Base-by-base conservation (phyloP, 2,329 filamentous ascomycete genomes). In the Davidsoniella neocaledoniae region DNA sequence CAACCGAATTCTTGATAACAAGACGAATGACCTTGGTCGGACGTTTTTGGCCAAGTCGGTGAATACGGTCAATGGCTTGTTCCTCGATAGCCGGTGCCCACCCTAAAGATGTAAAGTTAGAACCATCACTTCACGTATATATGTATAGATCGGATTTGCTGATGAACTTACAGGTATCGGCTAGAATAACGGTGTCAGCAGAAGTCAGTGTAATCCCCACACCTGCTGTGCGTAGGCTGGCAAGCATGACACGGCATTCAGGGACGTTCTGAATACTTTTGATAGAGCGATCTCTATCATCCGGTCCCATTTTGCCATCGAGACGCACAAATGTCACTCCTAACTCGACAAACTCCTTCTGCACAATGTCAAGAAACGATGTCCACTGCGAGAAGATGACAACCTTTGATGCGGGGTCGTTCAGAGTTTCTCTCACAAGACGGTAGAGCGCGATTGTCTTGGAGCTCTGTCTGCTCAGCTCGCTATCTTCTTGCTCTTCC, bases 61-160 rank as follows among this genome's bases (percentile, higher is more conserved):
- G 85, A 5, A 94, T 86, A 4, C 87, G 81, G 60, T 94, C 87
- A 2, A 94, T 74, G 3, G 88, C 88, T 61, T 94, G 87, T 57
- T 94, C 86, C 63, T 94, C 87, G 50, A 94, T 91, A 1, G 86
- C 86, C 0, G 87, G 87, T 1, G 87, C 86, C 83, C 87, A 94
- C 87, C 86, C 70, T 66, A 52, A 4, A 14, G 29, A 19, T 14
- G 21, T 14, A 23, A 21, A 9, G 23, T 16, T 10, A 16, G 9
- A 23, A 12, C 45, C n/a, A 3, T 17, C 6, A 5, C 21, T 4
- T 5, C 21, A 23, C 33, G 23, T 12, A 8, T 33, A 16, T 12
- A 19, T 2, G 8, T 2, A 7, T 16, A 16, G 9, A 42, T 17
- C n/a, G 5, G 17, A 10, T n/a, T 19, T 37, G 25, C 2, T 14